Percentiles rank a stretch among this genome's conserved stretches.
Conservation (phyloP, 139 green algal genomes). For the Picochlorum sp. region DNA sequence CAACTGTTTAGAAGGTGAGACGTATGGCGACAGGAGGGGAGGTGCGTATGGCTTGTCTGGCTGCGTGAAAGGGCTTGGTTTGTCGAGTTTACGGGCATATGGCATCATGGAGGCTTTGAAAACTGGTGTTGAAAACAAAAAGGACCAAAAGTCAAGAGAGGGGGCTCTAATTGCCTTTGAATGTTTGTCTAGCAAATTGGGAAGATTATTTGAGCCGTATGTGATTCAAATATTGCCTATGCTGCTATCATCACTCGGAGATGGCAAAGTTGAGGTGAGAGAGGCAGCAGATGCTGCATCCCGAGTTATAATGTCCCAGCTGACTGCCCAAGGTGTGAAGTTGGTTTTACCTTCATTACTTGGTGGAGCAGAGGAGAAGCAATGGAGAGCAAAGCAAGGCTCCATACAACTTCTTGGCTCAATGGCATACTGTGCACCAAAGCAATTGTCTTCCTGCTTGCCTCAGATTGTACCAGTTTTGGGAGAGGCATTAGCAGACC, state of each 20-base stretch:
- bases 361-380: constrained; percentile 73
- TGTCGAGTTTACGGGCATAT: constrained; percentile 68
- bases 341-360: constrained; percentile 89
- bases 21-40: constrained; percentile 73
- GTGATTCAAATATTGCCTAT: constrained; percentile 89
- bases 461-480: constrained; percentile 88
- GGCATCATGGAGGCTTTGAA: constrained; percentile 88
- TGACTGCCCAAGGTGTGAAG: constrained; percentile 85
- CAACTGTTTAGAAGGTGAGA: constrained; percentile 37
- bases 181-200: constrained; percentile 83
- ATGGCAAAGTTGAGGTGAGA: constrained; percentile 50
- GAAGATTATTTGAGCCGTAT: constrained; percentile 97
- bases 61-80: constrained; percentile 86
- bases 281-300: constrained; percentile 69
- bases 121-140: constrained; percentile 59
- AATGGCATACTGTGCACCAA: constrained; percentile 93
- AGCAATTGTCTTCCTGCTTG: constrained; percentile 86
- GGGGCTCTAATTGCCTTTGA: constrained; percentile 88
- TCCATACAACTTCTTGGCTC: constrained; percentile 85
- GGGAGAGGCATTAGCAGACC: constrained; percentile 64
- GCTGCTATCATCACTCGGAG: constrained; percentile 84
- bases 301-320: constrained; percentile 86
- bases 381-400: constrained; percentile 94
- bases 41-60: constrained; percentile 88
- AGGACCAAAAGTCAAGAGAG: constrained; percentile 49